phyloP scores from a whole-genome alignment of 2,329 filamentous ascomycete genomes.

The Raffaelea ambrosiae region DNA sequence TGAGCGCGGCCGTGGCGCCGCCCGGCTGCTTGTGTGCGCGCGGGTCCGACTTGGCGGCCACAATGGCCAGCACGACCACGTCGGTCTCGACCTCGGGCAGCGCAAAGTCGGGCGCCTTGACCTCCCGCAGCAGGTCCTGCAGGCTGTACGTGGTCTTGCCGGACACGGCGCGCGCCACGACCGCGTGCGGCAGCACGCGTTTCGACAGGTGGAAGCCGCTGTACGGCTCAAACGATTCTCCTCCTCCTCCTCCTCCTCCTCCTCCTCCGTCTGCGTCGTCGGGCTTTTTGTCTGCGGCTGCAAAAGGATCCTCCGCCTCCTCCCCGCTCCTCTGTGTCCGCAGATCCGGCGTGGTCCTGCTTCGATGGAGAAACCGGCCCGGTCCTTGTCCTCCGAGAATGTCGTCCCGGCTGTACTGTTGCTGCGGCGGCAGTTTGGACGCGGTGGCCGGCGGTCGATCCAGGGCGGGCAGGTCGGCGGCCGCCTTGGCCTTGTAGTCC shows the following conservation, averaged over 20 bases:
- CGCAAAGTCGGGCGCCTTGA: slow-evolving; percentile 77
- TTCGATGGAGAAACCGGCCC: too few species aligned
- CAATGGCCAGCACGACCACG: slow-evolving; percentile 79
- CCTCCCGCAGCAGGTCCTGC: slow-evolving; percentile 68
- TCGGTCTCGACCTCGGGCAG: slow-evolving; percentile 79
- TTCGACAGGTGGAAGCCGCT: slow-evolving; percentile 78
- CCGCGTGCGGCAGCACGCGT: slow-evolving; percentile 72
- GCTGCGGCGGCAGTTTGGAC: slow-evolving; percentile 32
- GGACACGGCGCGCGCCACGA: slow-evolving; percentile 67
- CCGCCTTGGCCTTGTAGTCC: slow-evolving; percentile 43
- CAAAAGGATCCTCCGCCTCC: slow-evolving; percentile 1
- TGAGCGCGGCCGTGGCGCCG: slow-evolving; percentile 16
- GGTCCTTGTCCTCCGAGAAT: slow-evolving; percentile 30
- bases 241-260: slow-evolving; percentile 25
- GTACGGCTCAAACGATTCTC: slow-evolving; percentile 71
- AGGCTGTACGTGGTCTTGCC: slow-evolving; percentile 71
- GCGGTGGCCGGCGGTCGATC: slow-evolving; percentile 15
- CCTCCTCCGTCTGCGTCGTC: slow-evolving; percentile 4
- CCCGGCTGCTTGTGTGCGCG: slow-evolving; percentile 46
- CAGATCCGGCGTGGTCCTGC: not conserved
- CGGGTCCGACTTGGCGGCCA: slow-evolving; percentile 82
- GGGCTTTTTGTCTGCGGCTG: not conserved
- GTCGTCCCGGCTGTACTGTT: slow-evolving; percentile 56
- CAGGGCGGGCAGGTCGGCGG: slow-evolving; percentile 41
- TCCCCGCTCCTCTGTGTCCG: not conserved